Conservation (phyloP, 2,329 filamentous ascomycete genomes). For the Botrytis deweyae region DNA sequence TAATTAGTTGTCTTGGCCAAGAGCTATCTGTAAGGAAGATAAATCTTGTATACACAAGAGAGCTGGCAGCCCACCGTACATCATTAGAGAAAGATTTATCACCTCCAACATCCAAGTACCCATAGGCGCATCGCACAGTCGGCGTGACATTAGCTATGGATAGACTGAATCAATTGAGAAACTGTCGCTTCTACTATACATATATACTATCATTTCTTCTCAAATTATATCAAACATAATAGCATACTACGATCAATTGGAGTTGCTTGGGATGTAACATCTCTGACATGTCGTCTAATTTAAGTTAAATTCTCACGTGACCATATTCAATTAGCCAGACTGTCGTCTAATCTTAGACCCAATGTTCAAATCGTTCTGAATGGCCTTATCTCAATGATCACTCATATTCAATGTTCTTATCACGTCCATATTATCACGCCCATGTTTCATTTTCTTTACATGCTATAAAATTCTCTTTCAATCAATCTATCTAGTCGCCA, state of each 20-base stretch:
- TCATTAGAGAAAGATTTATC: too few species aligned
- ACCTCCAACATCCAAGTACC: not conserved
- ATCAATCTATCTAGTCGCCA: not conserved
- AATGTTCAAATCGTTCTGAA: not conserved
- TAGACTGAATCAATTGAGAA: not conserved
- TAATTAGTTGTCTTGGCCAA: not conserved
- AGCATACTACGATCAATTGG: not conserved
- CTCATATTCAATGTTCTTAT: not conserved
- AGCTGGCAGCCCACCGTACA: too few species aligned
- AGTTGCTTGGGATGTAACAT: not conserved
- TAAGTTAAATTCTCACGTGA: not conserved
- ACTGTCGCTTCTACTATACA: not conserved
- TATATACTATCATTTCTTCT: too few species aligned
- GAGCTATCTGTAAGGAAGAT: not conserved
- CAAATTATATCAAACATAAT: not conserved
- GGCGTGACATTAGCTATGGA: not conserved
- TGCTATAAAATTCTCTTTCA: not conserved
- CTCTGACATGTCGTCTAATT: not conserved
- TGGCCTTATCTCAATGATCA: not conserved
- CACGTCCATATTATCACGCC: not conserved
- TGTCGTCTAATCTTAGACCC: not conserved
- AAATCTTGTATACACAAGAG: not conserved
- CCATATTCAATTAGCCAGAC: not conserved
- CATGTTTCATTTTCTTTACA: fast-evolving
- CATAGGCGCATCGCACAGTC: not conserved